These are phyloP conservation scores for Elaeagnus macrophylla DNA, from an alignment of 306 rosid species.

Conservation along the genomic window DNA sequence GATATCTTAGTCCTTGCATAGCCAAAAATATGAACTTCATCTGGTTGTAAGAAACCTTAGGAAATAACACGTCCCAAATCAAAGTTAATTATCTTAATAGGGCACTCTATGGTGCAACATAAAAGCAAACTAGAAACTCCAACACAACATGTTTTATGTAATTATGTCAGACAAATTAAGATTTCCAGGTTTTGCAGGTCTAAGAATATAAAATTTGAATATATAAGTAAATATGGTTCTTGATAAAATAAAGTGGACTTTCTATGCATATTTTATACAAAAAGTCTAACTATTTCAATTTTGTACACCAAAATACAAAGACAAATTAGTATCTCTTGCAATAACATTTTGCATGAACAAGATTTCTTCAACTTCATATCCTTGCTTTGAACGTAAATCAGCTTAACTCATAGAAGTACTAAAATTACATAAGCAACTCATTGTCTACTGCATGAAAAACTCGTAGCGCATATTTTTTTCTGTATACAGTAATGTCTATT, in stretches of 20 bases:
- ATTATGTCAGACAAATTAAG: background rate
- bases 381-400: too few relatives aligned
- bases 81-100: conserved; percentile 7
- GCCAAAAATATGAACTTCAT: conserved; percentile 86
- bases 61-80: conserved; percentile 4
- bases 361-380: too few relatives aligned
- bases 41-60: conserved; percentile 65
- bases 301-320: too few relatives aligned
- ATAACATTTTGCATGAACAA: too few relatives aligned
- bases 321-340: too few relatives aligned
- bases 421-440: too few relatives aligned
- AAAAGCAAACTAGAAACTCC: background rate
- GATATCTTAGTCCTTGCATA: conserved; percentile 88
- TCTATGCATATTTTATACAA: too few relatives aligned
- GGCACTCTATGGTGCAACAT: background rate
- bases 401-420: too few relatives aligned
- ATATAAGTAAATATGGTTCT: background rate
- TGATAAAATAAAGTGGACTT: background rate
- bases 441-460: too few relatives aligned
- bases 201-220: background rate
- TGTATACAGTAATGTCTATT: too few relatives aligned
- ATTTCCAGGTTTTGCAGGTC: background rate
- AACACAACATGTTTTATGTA: background rate
- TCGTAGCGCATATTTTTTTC: too few relatives aligned
- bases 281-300: too few relatives aligned